Evolutionary conservation across 164 flowering plant species (phyloP), one percentile per base, ranked within the genome.

Genomic region (Liquidambar formosana): DNA sequence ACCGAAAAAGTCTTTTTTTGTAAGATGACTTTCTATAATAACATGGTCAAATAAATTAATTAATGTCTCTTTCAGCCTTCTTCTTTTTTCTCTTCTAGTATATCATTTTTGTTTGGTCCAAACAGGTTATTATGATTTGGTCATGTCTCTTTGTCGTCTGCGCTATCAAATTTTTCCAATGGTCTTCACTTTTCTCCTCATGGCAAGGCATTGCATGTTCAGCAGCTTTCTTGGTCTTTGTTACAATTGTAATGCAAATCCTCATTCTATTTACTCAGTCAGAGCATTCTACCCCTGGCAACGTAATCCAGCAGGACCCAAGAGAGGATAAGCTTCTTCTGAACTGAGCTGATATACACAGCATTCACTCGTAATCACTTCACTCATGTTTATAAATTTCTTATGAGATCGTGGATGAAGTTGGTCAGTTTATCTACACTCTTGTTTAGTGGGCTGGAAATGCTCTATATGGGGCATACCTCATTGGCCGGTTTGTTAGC

Each of bases 1-100:
- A 53, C 92, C 97, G 38, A 83, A 67, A 46, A 86, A 83, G 71
- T 87, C 97, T 25, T 73, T 92, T 21, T 19, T 84, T 83, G 97
- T 91, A 81, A 66, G 79, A 57, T 56, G 4, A 25, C 47, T 13
- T 28, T 10, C 47, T 33, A 33, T 33, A 33, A 33, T 33, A 33
- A 33, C 41, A 33, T 6, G 41, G 41, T 33, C 18, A 21, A 70
- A 8, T 25, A 59, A 44, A 21, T 44, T 3, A 19, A 18, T 27
- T 27, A 11, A 25, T 26, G 18, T 13, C 12, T 41, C 54, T 8
- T 43, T 5, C 21, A n/a, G 4, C 4, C 22, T 44, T 23, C 0
- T 48, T 48, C 58, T 9, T 53, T 16, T 41, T 43, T 18, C 41
- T 58, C 61, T 47, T 61, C 46, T 52, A 23, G 25, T 15, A 51